Evolutionary conservation across 2,329 filamentous ascomycete genomes (phyloP).

Genomic region (Hypoxylon sp.): DNA sequence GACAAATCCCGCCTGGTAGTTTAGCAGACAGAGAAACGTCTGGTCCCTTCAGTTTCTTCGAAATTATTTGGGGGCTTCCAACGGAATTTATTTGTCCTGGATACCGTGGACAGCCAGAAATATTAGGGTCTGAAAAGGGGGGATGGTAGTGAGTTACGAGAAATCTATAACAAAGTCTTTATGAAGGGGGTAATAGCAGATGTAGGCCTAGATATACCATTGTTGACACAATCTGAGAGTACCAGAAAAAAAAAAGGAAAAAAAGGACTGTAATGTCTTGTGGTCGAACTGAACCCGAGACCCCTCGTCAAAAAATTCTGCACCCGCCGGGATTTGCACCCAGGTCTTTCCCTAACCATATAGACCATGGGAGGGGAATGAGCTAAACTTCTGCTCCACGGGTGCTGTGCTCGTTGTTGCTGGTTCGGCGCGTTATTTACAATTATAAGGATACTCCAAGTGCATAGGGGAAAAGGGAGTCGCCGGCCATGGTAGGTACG

Average conservation of each 20-base stretch:
- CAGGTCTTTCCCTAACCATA: constrained; percentile 24
- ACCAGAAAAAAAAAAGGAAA: neutral
- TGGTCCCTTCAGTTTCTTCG: too few species aligned
- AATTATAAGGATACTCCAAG: neutral
- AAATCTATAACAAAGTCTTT: too few species aligned
- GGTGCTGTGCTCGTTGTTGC: neutral
- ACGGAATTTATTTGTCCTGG: too few species aligned
- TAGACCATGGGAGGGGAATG: constrained; percentile 22
- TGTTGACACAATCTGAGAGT: neutral
- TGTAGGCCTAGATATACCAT: too few species aligned
- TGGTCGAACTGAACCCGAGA: neutral
- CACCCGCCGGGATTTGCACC: constrained; percentile 33
- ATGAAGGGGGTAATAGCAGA: too few species aligned
- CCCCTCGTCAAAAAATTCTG: constrained; percentile 13
- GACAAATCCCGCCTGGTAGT: neutral
- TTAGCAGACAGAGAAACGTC: too few species aligned
- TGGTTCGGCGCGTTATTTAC: neutral
- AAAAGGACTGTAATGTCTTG: neutral
- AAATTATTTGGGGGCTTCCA: too few species aligned
- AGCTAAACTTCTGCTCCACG: constrained; percentile 32
- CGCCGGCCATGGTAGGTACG: neutral
- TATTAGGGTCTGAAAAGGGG: too few species aligned
- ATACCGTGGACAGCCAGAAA: too few species aligned
- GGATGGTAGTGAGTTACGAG: too few species aligned
- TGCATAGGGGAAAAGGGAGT: neutral